Evolutionary conservation across 2,329 filamentous ascomycete species (phyloP), one percentile per base, ranked within the genome.

Genomic region (Grosmannia penicillata): DNA sequence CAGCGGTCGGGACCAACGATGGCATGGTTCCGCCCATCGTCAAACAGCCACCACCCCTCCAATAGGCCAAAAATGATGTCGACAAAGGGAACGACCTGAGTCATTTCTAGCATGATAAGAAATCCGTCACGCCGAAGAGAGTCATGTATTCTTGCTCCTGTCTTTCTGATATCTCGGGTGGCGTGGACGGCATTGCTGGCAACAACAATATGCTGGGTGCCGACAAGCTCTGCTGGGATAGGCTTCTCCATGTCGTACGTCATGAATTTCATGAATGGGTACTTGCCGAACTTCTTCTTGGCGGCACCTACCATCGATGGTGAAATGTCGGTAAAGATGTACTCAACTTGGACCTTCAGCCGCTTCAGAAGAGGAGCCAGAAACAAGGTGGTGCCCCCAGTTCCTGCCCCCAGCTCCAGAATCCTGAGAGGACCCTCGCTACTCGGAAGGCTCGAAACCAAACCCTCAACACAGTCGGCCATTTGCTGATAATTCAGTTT

Each of bases 1-100:
- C 5, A 44, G 39, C 11, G 54, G 8, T 11, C 3, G 18, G 21
- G 8, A 21, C 14, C 18, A 10, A 18, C 35, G 8, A 37, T 10
- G 18, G 47, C 49, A n/a, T 28, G 26, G 11, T 10, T 28, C 11
- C 26, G 26, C 26, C 26, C 26, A 28, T 28, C 26, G 15, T 28
- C 26, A 28, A 28, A 28, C 11, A 28, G 26, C 26, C 26, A 28
- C 26, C 26, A 28, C 11, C 26, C 26, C 26, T 28, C 26, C 13
- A 28, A 28, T 10, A 28, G 26, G 26, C 26, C 26, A 28, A 28
- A 28, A n/a, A n/a, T 28, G 6, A 28, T 10, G 15, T 28, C 26
- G 26, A 28, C 11, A 28, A 28, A 28, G 15, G 11, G 15, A 10
- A 28, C 11, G 26, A 10, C 26, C 15, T n/a, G 26, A 10, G 26